A percentile compares a stretch with the other conserved stretches of the same genome.
phyloP scores from a whole-genome alignment of 352 stramenopile species.

The Pythium biforme region DNA sequence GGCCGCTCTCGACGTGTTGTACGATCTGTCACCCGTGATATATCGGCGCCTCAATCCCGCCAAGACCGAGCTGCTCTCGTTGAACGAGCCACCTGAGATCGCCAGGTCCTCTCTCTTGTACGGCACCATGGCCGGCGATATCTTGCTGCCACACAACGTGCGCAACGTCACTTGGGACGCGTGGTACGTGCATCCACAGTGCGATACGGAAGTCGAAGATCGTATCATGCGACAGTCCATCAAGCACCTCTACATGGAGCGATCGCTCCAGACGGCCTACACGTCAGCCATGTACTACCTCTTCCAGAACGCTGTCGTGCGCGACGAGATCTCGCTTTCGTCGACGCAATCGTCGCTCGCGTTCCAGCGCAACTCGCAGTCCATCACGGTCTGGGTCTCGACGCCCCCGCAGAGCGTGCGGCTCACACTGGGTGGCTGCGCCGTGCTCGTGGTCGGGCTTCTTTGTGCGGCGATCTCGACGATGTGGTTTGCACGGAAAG shows the following conservation, averaged over 20 bases:
- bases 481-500: not conserved
- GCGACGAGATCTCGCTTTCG: not conserved
- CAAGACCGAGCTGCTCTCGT: not conserved
- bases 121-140: not conserved
- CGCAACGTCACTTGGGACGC: not conserved
- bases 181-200: no score
- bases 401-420: not conserved
- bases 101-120: no score
- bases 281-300: not conserved
- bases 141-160: constrained; percentile 9
- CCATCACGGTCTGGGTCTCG: not conserved
- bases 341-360: not conserved
- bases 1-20: no score
- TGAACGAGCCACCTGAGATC: not conserved
- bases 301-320: not conserved
- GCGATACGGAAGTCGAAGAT: not conserved
- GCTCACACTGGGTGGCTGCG: not conserved
- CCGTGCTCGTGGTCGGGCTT: not conserved
- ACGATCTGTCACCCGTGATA: no score
- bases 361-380: not conserved
- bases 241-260: constrained; percentile 7
- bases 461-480: not conserved
- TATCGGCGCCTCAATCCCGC: not conserved
- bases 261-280: not conserved
- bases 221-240: not conserved